These are phyloP conservation scores for Fraxinus baroniana DNA, from an alignment of 305 asterid genomes.

Conservation along the genomic window DNA sequence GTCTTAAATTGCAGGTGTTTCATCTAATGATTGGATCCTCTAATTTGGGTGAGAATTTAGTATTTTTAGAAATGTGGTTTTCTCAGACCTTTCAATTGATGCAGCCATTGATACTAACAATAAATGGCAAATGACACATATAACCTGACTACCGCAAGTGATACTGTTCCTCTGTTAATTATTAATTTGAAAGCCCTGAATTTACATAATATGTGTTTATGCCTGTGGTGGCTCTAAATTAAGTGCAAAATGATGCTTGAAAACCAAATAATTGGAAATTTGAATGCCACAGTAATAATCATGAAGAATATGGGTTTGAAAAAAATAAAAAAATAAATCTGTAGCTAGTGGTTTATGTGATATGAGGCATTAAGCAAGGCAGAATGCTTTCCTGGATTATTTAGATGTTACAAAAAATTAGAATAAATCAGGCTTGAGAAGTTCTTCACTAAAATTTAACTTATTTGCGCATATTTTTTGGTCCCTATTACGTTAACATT, in stretches of 20 bases:
- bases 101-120: background rate
- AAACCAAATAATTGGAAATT: background rate
- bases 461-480: background rate
- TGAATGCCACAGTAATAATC: background rate
- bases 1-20: constrained; percentile 7
- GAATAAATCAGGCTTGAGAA: background rate
- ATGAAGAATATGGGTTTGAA: background rate
- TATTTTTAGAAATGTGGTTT: background rate
- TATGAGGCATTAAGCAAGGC: background rate
- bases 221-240: background rate
- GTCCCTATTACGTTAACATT: background rate
- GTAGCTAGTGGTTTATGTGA: background rate
- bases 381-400: background rate
- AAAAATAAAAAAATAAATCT: background rate
- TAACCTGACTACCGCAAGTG: background rate
- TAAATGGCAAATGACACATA: background rate
- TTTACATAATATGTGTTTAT: background rate
- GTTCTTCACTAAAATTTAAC: background rate
- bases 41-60: background rate
- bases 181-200: background rate
- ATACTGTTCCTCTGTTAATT: background rate
- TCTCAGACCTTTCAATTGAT: constrained; percentile 15
- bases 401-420: background rate
- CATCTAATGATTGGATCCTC: background rate
- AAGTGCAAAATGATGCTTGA: background rate